A percentile compares a stretch with the other conserved stretches of the same genome.
Conservation (phyloP, 108 stramenopile species). For the Bacterosira constricta region DNA sequence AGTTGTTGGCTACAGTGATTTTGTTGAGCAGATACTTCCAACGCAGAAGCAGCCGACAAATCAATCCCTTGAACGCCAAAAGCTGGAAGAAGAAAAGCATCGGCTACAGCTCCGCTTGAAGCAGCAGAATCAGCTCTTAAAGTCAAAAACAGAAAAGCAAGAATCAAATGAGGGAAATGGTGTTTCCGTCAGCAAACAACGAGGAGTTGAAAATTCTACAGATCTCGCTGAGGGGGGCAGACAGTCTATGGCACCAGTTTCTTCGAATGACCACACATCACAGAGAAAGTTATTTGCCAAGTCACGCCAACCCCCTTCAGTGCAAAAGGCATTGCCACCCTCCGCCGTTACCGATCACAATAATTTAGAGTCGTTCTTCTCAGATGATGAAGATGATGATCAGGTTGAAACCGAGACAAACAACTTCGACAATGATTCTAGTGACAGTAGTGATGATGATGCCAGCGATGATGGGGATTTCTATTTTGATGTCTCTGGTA, state of each 20-base stretch:
- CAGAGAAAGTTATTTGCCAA: constrained; percentile 31
- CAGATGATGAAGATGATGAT: constrained; percentile 35
- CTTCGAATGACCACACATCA: background rate
- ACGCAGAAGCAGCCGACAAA: background rate
- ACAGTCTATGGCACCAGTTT: background rate
- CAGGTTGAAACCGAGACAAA: constrained; percentile 13
- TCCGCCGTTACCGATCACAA: background rate
- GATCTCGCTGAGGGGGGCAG: background rate
- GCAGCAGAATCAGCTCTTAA: constrained; percentile 3
- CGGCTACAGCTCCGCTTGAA: constrained; percentile 1
- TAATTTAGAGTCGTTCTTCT: constrained; percentile 45
- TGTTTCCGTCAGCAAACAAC: background rate
- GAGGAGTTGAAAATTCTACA: background rate
- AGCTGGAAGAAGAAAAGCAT: constrained; percentile 25
- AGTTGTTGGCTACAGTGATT: constrained; percentile 19
- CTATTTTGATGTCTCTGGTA: constrained; percentile 31
- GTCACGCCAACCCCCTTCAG: background rate
- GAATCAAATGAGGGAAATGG: background rate
- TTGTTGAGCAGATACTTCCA: constrained; percentile 4
- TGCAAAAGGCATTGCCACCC: constrained; percentile 10
- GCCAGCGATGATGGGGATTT: constrained; percentile 46
- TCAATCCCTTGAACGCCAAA: constrained; percentile 1
- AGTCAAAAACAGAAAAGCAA: background rate
- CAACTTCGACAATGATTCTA: constrained; percentile 19
- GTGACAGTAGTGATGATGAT: constrained; percentile 14